Evolutionary conservation across 2,329 filamentous ascomycete genomes (phyloP).

Genomic region (Clathrospora elynae): DNA sequence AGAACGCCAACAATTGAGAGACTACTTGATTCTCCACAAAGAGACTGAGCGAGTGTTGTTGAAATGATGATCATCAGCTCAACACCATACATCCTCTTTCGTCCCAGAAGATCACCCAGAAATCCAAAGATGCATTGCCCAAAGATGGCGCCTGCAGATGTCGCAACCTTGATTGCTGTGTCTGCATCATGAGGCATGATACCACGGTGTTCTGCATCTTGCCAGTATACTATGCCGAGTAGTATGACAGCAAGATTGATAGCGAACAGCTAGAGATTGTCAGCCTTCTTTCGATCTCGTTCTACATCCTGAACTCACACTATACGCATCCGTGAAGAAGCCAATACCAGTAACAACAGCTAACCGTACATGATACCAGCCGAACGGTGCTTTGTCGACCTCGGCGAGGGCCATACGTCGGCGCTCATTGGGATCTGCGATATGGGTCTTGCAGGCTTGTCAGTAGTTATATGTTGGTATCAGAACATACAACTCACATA

Average conservation of each 20-base stretch:
- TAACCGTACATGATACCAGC: constrained; percentile 75
- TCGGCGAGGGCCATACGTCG: constrained; percentile 46
- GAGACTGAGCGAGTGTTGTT: constrained; percentile 47
- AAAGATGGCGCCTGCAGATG: constrained; percentile 80
- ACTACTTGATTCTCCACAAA: constrained; percentile 43
- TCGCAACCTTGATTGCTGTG: constrained; percentile 84
- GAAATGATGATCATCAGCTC: constrained; percentile 50
- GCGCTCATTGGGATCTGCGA: constrained; percentile 44
- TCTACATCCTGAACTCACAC: constrained; percentile 18
- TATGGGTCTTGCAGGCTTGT: constrained; percentile 31
- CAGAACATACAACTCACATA: constrained; percentile 24
- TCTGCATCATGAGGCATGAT: constrained; percentile 69
- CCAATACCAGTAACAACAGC: constrained; percentile 80
- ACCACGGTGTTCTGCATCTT: constrained; percentile 50
- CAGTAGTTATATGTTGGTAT: constrained; percentile 9
- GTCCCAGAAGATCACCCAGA: constrained; percentile 76
- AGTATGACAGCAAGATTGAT: constrained; percentile 60
- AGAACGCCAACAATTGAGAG: constrained; percentile 48
- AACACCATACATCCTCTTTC: constrained; percentile 80
- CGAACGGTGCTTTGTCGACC: constrained; percentile 45
- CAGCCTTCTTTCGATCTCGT: constrained; percentile 4
- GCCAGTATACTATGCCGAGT: constrained; percentile 80
- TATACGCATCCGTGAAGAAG: constrained; percentile 86
- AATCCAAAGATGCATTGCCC: constrained; percentile 74
- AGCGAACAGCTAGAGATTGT: constrained; percentile 59